phyloP scores from a whole-genome alignment of 176 grass and related monocot genomes.

The Carex parvula region DNA sequence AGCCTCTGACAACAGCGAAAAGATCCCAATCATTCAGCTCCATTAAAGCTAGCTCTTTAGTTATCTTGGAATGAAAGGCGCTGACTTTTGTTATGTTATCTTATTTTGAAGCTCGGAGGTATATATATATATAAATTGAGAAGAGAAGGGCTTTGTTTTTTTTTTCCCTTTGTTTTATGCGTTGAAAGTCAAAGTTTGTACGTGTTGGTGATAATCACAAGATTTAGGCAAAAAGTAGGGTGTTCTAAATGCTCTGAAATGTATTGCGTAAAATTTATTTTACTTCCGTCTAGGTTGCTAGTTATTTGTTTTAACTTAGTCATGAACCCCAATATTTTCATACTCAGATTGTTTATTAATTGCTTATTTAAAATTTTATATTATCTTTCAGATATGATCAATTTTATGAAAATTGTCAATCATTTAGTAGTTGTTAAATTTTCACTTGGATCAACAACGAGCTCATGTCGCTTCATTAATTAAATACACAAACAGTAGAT shows the following conservation, averaged over 20 bases:
- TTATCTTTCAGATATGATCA: too few species aligned
- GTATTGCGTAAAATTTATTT: background rate
- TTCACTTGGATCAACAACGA: too few species aligned
- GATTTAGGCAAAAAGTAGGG: constrained; percentile 8
- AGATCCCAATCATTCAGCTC: constrained; percentile 93
- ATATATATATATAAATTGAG: constrained; percentile 15
- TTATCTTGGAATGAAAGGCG: background rate
- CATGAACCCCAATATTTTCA: too few species aligned
- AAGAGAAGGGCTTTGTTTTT: background rate
- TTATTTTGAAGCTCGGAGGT: background rate
- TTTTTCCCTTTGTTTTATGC: background rate
- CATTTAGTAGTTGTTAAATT: too few species aligned
- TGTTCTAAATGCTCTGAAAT: too few species aligned
- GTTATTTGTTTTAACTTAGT: too few species aligned
- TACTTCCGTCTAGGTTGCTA: too few species aligned
- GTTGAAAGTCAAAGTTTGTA: constrained; percentile 23
- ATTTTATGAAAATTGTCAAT: too few species aligned
- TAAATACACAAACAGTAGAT: too few species aligned
- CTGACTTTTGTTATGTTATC: constrained; percentile 45
- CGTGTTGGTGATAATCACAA: constrained; percentile 36
- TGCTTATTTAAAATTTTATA: too few species aligned
- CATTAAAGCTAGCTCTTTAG: constrained; percentile 41
- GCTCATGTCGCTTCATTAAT: too few species aligned
- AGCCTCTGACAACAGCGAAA: constrained; percentile 83
- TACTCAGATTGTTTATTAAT: too few species aligned